Conservation (phyloP, 176 grass and related monocot species). For the Aegilops bicornis region DNA sequence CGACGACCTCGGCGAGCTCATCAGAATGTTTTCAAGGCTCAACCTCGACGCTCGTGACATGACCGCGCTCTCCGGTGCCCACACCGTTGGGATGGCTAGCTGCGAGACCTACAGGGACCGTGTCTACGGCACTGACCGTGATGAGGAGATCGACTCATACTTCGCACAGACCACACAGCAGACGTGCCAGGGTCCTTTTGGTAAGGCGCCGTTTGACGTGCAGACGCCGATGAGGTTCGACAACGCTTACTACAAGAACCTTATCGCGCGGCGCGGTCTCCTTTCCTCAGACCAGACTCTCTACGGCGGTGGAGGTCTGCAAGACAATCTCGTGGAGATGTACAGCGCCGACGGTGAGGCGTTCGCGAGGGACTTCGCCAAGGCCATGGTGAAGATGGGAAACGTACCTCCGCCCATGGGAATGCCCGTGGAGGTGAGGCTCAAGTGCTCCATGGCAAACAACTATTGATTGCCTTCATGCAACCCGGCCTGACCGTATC, state of each 20-base stretch:
- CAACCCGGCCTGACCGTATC: no score
- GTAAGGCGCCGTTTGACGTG: constrained; percentile 31
- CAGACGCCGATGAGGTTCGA: constrained; percentile 35
- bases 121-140: neutral
- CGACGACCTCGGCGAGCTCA: constrained; percentile 18
- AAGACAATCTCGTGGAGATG: constrained; percentile 31
- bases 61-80: constrained; percentile 53
- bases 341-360: constrained; percentile 21
- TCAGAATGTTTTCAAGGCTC: constrained; percentile 26
- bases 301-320: constrained; percentile 29
- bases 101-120: constrained; percentile 4
- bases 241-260: constrained; percentile 57
- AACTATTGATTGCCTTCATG: constrained; percentile 36
- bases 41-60: constrained; percentile 50
- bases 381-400: constrained; percentile 63
- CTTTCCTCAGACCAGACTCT: constrained; percentile 66
- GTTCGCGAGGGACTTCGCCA: constrained; percentile 49
- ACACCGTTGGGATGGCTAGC: constrained; percentile 36
- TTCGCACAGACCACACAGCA: neutral
- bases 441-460: neutral
- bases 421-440: constrained; percentile 50
- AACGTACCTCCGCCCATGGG: neutral
- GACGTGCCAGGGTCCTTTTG: neutral
- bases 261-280: constrained; percentile 39
- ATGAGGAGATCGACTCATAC: neutral